phyloP scores from a whole-genome alignment of 1,284 basidiomycete species.

The Papiliotrema terrestris region DNA sequence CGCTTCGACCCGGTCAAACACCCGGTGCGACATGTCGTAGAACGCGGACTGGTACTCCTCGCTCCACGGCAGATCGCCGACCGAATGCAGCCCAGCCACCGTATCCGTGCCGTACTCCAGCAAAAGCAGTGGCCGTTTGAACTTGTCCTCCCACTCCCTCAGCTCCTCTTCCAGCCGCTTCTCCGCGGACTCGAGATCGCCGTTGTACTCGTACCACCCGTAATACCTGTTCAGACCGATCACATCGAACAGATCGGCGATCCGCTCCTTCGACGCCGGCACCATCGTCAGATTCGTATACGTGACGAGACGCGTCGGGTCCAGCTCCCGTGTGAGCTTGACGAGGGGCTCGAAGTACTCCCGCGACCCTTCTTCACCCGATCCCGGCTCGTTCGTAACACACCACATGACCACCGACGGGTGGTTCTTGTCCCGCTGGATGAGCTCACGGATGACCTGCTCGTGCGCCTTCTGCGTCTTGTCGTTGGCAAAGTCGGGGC shows the following conservation, averaged over 20 bases:
- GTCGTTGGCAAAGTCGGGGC: conserved; percentile 16
- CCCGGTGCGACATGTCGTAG: conserved; percentile 22
- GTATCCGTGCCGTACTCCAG: conserved; percentile 28
- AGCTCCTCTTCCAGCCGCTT: conserved; percentile 19
- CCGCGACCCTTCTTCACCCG: conserved; percentile 14
- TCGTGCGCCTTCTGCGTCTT: conserved; percentile 16
- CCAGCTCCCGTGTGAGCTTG: conserved; percentile 16
- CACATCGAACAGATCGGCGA: conserved; percentile 26
- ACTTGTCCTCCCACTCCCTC: conserved; percentile 12
- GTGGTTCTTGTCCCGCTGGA: conserved; percentile 29
- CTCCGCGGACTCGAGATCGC: conserved; percentile 19
- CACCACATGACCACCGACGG: conserved; percentile 29
- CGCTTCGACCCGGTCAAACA: conserved; percentile 24
- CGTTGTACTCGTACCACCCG: conserved; percentile 26
- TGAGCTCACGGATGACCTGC: conserved; percentile 22
- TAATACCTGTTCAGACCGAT: conserved; percentile 30
- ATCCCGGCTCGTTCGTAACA: conserved; percentile 29
- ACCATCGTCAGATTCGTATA: conserved; percentile 18
- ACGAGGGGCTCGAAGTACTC: conserved; percentile 25
- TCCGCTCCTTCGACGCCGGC: conserved; percentile 6
- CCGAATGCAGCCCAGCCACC: conserved; percentile 17
- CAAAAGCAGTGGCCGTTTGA: conserved; percentile 19
- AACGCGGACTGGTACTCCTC: conserved; percentile 23
- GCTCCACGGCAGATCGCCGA: conserved; percentile 18
- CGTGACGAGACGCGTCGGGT: conserved; percentile 23